These are phyloP conservation scores for Metschnikowia cubensis DNA, from an alignment of 805 yeast genomes.

Conservation along the genomic window DNA sequence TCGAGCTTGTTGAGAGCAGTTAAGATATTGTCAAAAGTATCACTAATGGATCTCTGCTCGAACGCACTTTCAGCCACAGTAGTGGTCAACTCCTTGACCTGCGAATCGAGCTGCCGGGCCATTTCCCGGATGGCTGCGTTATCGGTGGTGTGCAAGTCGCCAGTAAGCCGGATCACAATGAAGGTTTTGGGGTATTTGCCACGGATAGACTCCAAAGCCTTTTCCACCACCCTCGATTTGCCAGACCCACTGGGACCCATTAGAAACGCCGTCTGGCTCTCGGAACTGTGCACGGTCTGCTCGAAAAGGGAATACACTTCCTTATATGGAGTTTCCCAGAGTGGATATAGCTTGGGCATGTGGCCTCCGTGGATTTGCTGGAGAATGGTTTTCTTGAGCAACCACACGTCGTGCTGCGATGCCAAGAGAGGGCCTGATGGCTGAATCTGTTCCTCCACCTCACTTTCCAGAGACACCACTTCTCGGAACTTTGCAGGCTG, in stretches of 20 bases:
- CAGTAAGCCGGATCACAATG: constrained; percentile 62
- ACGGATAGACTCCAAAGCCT: constrained; percentile 48
- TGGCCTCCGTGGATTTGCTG: constrained; percentile 12
- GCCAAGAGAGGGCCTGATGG: not conserved
- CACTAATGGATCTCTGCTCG: constrained; percentile 52
- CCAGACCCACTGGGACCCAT: constrained; percentile 82
- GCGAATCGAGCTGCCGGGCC: constrained; percentile 71
- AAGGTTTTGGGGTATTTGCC: constrained; percentile 46
- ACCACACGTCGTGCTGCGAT: constrained; percentile 5
- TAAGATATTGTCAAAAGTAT: constrained; percentile 58
- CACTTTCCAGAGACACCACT: not conserved
- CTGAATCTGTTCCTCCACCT: not conserved
- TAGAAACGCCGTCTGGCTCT: constrained; percentile 76
- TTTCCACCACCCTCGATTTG: constrained; percentile 60
- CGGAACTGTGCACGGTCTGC: constrained; percentile 61
- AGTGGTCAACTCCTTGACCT: constrained; percentile 16
- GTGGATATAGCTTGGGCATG: constrained; percentile 8
- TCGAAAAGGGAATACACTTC: constrained; percentile 58
- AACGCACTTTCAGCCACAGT: constrained; percentile 25
- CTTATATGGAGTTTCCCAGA: constrained; percentile 30
- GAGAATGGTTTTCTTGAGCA: constrained; percentile 8
- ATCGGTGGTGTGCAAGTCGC: constrained; percentile 71
- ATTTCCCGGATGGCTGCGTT: constrained; percentile 77
- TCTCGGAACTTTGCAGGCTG: not conserved
- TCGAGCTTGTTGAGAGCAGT: constrained; percentile 44